A percentile compares a stretch with the other conserved stretches of the same genome.
Evolutionary conservation across 176 grass and related monocot species (phyloP).

Genomic region (Aegilops longissima): DNA sequence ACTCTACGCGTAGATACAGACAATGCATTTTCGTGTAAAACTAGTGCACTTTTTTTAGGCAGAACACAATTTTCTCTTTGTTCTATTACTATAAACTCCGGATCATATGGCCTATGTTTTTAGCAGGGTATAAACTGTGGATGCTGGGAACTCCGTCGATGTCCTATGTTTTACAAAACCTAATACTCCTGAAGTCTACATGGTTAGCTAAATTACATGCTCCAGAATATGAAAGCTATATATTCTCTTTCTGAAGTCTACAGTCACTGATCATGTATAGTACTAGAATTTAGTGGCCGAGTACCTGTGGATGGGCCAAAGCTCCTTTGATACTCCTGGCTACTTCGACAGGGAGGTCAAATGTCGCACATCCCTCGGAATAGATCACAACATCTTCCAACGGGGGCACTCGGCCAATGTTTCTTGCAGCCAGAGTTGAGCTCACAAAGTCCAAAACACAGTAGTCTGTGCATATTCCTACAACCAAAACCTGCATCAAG

Average conservation of each 20-base stretch:
- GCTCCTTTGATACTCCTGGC: constrained; percentile 66
- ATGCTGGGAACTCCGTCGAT: not conserved
- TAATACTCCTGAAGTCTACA: not conserved
- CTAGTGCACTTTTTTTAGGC: not conserved
- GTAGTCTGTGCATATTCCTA: constrained; percentile 81
- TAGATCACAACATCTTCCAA: constrained; percentile 80
- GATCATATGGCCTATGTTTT: not conserved
- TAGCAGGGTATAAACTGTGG: not conserved
- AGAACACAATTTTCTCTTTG: not conserved
- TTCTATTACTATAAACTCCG: not conserved
- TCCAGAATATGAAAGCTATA: not conserved
- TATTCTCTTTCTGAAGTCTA: not conserved
- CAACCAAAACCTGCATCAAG: constrained; percentile 67
- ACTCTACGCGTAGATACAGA: not conserved
- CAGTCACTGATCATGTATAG: not conserved
- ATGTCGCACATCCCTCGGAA: constrained; percentile 87
- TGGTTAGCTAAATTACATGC: not conserved
- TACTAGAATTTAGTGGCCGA: not conserved
- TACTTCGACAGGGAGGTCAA: constrained; percentile 66
- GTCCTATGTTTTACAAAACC: not conserved
- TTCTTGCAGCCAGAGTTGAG: constrained; percentile 75
- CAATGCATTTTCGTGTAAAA: not conserved
- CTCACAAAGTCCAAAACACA: constrained; percentile 87
- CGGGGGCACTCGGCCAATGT: constrained; percentile 67
- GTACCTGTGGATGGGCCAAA: constrained; percentile 87